These are phyloP conservation scores for Botrytis medusae DNA, from an alignment of 2,329 filamentous ascomycete species.

Conservation along the genomic window DNA sequence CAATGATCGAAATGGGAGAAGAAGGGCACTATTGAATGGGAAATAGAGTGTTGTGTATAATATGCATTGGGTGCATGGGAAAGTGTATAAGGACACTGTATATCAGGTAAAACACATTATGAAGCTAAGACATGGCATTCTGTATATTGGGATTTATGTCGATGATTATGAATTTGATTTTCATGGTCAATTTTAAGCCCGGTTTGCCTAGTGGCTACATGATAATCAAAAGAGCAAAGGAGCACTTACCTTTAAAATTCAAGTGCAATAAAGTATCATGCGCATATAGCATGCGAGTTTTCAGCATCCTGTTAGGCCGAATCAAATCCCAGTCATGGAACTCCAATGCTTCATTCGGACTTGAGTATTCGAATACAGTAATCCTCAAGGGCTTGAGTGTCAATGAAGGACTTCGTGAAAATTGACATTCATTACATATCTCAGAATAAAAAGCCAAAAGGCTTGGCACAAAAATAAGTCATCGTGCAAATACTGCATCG, in stretches of 20 bases:
- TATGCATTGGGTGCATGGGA: constrained; percentile 21
- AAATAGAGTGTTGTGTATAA: constrained; percentile 25
- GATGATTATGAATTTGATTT: not conserved
- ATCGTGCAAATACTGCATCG: not conserved
- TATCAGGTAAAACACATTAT: constrained; percentile 21
- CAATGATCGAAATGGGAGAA: not conserved
- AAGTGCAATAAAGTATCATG: not conserved
- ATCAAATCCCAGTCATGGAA: not conserved
- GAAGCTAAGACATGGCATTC: not conserved
- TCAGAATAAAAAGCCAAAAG: not conserved
- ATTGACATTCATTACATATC: not conserved
- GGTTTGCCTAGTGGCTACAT: not conserved
- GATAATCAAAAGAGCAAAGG: not conserved
- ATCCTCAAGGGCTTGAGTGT: too few relatives aligned
- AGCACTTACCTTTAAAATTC: not conserved
- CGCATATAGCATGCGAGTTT: not conserved
- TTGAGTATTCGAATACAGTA: not conserved
- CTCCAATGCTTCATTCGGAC: not conserved
- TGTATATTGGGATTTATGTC: not conserved
- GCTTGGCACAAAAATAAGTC: not conserved
- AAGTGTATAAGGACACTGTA: constrained; percentile 22
- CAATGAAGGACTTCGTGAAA: not conserved
- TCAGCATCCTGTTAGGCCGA: not conserved
- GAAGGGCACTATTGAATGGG: constrained; percentile 5
- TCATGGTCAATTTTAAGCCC: not conserved